Base-by-base conservation (phyloP, 805 yeast genomes). In the Zygoascus bituminiphila region DNA sequence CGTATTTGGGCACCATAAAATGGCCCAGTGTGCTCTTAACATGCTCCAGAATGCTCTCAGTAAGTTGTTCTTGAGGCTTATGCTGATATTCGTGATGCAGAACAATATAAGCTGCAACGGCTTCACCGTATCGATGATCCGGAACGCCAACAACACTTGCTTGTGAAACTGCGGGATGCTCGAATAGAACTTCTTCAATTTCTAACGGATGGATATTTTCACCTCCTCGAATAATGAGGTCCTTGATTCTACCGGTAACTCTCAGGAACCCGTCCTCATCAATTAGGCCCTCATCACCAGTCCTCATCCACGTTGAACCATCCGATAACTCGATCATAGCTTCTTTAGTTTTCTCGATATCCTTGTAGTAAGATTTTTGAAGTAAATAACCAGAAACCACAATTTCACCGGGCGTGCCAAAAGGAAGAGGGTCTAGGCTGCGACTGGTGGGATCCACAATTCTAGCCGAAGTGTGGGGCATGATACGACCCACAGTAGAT, bases 211-310 rank as follows among this genome's bases (percentile, higher is more conserved):
- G 63, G 33, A 61, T 57, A 45, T 61, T 61, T 46, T 61, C 65
- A 2, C 65, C 65, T 10, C 65, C 65, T 17, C 65, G 57, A 37
- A 61, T 61, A 42, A 61, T 61, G 20, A 61, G 51, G 26, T 61
- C 65, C 50, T 61, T 61, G 46, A 61, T 62, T n/a, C 65, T 53
- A 8, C 65, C 65, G 3, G 65, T 59, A 7, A 61, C 60, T 17
- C 50, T 52, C 19, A 61, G 41, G 45, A 50, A 61, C 8, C 65
- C 65, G 8, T 55, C 58, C 5, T 51, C 48, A 49, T 61, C 64
- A 12, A 61, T 49, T 19, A 45, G 43, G 2, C 63, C 65, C 49
- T 61, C 65, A 40, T 61, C 65, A 1, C 65, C 65, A 17, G 64
- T 59, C 23, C 55, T 40, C 65, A 61, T 61, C 65, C 65, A 61